phyloP scores from a whole-genome alignment of 2,329 filamentous ascomycete species.

The Aspergillus proliferans region DNA sequence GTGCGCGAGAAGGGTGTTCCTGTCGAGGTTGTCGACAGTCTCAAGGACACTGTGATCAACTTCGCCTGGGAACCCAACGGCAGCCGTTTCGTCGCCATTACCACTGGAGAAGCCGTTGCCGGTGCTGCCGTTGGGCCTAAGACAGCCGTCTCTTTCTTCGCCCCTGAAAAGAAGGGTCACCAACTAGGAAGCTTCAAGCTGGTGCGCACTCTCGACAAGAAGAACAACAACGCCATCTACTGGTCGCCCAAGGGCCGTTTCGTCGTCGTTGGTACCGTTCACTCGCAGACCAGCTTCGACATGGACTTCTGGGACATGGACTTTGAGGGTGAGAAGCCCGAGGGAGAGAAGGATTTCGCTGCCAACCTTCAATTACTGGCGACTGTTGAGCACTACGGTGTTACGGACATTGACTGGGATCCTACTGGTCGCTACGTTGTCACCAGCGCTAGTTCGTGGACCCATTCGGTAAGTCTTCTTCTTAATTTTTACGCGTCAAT shows the following conservation, averaged over 20 bases:
- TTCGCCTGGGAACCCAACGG: constrained; percentile 99
- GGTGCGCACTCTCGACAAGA: constrained; percentile 92
- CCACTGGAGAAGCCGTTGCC: constrained; percentile 74
- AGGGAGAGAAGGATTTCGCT: constrained; percentile 86
- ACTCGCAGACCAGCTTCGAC: constrained; percentile 88
- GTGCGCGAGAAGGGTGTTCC: constrained; percentile 96
- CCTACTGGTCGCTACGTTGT: constrained; percentile 91
- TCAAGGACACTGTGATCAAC: constrained; percentile 99
- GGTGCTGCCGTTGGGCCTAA: constrained; percentile 82
- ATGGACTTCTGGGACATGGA: constrained; percentile 97
- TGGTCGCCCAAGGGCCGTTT: constrained; percentile 96
- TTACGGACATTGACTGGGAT: constrained; percentile 98
- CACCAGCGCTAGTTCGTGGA: constrained; percentile 90
- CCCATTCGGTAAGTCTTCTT: constrained; percentile 69
- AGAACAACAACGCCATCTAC: constrained; percentile 99
- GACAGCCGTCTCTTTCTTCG: constrained; percentile 93
- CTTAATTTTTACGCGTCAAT: neutral
- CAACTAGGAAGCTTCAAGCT: constrained; percentile 91
- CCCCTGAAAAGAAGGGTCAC: constrained; percentile 87
- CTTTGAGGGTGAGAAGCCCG: constrained; percentile 93
- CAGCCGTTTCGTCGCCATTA: constrained; percentile 94
- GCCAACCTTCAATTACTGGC: constrained; percentile 95
- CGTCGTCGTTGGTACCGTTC: constrained; percentile 86
- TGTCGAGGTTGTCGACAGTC: constrained; percentile 92
- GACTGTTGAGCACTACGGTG: constrained; percentile 88